These are phyloP conservation scores for Sphagnum magellanicum DNA, from an alignment of 228 moss, liverwort and hornwort genomes.

Conservation along the genomic window DNA sequence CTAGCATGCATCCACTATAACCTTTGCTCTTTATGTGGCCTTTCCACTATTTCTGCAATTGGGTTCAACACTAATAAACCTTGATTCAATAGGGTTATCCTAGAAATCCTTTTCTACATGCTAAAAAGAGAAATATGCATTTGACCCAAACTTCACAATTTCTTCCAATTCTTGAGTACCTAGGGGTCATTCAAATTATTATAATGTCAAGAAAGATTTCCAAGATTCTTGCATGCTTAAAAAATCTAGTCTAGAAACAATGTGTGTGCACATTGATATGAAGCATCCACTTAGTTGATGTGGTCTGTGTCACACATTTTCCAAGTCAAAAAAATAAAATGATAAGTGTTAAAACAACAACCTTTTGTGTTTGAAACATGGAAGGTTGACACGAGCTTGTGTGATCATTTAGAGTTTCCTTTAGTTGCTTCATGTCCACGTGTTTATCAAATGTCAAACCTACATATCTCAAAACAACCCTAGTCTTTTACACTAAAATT, in stretches of 20 bases:
- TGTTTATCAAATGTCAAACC: slow-evolving; percentile 65
- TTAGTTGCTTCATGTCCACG: slow-evolving; percentile 53
- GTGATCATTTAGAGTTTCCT: slow-evolving; percentile 38
- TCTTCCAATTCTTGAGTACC: no score
- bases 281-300: not conserved
- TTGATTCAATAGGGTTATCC: not conserved
- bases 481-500: slow-evolving; percentile 51
- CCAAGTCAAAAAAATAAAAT: not conserved
- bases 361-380: slow-evolving; percentile 77
- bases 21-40: slow-evolving; percentile 82
- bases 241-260: not conserved
- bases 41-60: slow-evolving; percentile 63
- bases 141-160: no score
- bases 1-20: slow-evolving; percentile 90
- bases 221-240: not conserved
- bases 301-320: no score
- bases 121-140: no score
- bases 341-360: slow-evolving; percentile 9
- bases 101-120: not conserved
- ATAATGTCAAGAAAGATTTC: not conserved
- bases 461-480: slow-evolving; percentile 69
- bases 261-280: not conserved
- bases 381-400: slow-evolving; percentile 70
- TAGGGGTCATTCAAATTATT: no score
- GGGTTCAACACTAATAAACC: slow-evolving; percentile 37